These are phyloP conservation scores for Harrya chromipes DNA, from an alignment of 768 basidiomycete species.

Conservation along the genomic window DNA sequence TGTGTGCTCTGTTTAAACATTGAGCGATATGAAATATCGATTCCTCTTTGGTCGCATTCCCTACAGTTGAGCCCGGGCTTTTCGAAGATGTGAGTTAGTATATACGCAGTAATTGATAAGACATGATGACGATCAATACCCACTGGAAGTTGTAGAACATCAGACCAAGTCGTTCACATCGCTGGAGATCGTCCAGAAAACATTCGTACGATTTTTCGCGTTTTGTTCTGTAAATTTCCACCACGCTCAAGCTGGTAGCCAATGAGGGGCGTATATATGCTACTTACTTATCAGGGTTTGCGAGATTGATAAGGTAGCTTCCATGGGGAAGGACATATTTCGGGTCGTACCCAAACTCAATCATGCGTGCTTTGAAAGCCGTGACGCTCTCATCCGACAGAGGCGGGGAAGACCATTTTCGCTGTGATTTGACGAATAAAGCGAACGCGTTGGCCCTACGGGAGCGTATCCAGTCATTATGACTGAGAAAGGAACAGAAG, in stretches of 20 bases:
- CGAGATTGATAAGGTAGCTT: slow-evolving; percentile 82
- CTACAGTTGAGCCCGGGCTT: slow-evolving; percentile 84
- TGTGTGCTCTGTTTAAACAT: slow-evolving; percentile 72
- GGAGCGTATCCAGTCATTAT: neutral
- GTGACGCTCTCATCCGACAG: slow-evolving; percentile 50
- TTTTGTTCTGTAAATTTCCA: slow-evolving; percentile 46
- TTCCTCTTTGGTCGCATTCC: slow-evolving; percentile 55
- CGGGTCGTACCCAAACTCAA: slow-evolving; percentile 56
- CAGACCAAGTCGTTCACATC: slow-evolving; percentile 76
- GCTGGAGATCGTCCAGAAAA: slow-evolving; percentile 77
- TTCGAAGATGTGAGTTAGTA: slow-evolving; percentile 1
- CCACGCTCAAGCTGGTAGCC: neutral
- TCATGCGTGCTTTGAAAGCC: slow-evolving; percentile 60
- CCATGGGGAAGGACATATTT: slow-evolving; percentile 77
- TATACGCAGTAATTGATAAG: neutral
- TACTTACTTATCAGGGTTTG: slow-evolving; percentile 70
- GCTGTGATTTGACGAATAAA: slow-evolving; percentile 80
- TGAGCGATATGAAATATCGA: slow-evolving; percentile 65
- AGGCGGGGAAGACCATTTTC: slow-evolving; percentile 71
- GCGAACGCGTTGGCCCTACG: slow-evolving; percentile 81
- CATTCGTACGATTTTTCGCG: slow-evolving; percentile 72
- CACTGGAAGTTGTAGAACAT: slow-evolving; percentile 84
- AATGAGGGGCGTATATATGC: neutral
- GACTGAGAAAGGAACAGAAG: neutral
- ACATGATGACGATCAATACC: slow-evolving; percentile 25